Percentiles rank a stretch among this genome's conserved stretches.
phyloP scores from a whole-genome alignment of 352 stramenopile species.

The Pythium rishiriense region DNA sequence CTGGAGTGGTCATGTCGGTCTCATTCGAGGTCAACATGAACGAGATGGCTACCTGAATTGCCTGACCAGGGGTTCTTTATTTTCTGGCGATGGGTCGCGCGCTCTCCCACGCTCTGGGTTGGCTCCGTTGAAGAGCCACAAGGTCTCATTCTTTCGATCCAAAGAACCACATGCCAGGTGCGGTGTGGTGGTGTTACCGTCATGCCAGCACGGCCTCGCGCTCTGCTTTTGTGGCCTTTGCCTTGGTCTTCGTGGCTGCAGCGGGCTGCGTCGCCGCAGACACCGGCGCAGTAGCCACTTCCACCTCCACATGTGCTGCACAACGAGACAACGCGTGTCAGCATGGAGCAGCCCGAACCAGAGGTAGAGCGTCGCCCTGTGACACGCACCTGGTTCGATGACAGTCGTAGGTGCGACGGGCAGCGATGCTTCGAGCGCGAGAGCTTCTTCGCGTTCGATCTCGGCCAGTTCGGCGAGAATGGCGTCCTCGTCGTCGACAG shows the following conservation, averaged over 20 bases:
- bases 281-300: not conserved
- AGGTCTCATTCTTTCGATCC: not conserved
- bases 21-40: not conserved
- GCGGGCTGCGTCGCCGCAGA: not conserved
- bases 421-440: slow-evolving; percentile 49
- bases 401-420: slow-evolving; percentile 54
- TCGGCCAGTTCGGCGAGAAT: slow-evolving; percentile 83
- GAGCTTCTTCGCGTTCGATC: slow-evolving; percentile 77
- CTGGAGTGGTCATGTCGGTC: not conserved
- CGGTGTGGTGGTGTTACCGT: not conserved
- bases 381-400: slow-evolving; percentile 43
- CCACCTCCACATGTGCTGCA: not conserved
- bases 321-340: not conserved
- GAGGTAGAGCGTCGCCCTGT: not conserved
- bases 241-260: not conserved
- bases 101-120: not conserved
- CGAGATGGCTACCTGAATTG: not conserved
- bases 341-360: not conserved
- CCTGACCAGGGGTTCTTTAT: not conserved
- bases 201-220: slow-evolving; percentile 13
- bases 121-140: no score
- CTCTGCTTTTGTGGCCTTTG: slow-evolving; percentile 6
- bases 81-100: not conserved
- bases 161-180: not conserved
- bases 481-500: slow-evolving; percentile 82